A percentile compares a stretch with the other conserved stretches of the same genome.
Evolutionary conservation across 192 early-diverging fungal species (phyloP).

Genomic region (Coemansia sp.): DNA sequence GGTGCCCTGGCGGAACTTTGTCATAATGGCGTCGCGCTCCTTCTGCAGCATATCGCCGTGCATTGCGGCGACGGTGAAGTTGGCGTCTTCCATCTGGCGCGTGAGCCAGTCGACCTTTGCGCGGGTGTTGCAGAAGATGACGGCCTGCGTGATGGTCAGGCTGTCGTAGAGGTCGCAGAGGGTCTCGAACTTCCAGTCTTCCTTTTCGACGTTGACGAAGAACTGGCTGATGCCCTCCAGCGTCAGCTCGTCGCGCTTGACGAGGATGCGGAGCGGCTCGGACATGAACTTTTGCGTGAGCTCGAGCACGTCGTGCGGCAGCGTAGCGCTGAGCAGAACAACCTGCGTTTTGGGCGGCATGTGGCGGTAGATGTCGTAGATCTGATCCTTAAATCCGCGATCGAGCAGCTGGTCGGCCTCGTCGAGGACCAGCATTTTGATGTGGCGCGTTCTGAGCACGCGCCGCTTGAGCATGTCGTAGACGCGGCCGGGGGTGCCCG

Average conservation of each 20-base stretch:
- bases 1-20: slow-evolving; percentile 91
- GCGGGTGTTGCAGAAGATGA: slow-evolving; percentile 97
- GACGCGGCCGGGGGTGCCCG: slow-evolving; percentile 94
- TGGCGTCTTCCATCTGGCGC: slow-evolving; percentile 92
- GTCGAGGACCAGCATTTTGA: slow-evolving; percentile 96
- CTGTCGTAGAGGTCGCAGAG: slow-evolving; percentile 97
- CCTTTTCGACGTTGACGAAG: slow-evolving; percentile 95
- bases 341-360: slow-evolving; percentile 92
- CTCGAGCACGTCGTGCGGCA: slow-evolving; percentile 94
- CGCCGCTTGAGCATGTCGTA: slow-evolving; percentile 96
- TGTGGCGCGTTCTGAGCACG: slow-evolving; percentile 73
- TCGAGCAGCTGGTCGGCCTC: slow-evolving; percentile 97
- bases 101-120: slow-evolving; percentile 98
- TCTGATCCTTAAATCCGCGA: slow-evolving; percentile 97
- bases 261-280: slow-evolving; percentile 91
- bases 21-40: slow-evolving; percentile 97
- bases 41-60: slow-evolving; percentile 99
- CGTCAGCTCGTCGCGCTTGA: slow-evolving; percentile 86
- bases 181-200: slow-evolving; percentile 99
- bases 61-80: slow-evolving; percentile 98
- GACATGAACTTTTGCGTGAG: slow-evolving; percentile 98
- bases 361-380: slow-evolving; percentile 91
- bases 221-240: slow-evolving; percentile 99
- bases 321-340: slow-evolving; percentile 87
- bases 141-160: slow-evolving; percentile 96